Evolutionary conservation across 176 grass and related monocot genomes (phyloP), one percentile per base, ranked within the genome.

Genomic region (Carex parvula): DNA sequence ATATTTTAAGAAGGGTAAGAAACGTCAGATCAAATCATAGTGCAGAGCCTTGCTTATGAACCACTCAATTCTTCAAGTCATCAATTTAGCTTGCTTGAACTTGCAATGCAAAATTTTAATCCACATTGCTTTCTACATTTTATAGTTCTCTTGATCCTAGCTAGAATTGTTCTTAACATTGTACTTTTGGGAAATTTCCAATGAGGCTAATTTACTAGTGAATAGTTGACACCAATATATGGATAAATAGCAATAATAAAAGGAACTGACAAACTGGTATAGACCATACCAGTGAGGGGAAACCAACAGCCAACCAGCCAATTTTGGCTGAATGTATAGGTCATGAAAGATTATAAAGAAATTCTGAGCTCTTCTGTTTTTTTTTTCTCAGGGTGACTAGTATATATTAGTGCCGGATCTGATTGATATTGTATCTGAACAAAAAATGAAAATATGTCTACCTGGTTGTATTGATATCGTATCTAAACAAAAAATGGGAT

Each of bases 401-500:
- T 66, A 60, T 66, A 75, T 54, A 54, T 33, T 70, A 17, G 42
- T 69, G 64, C 4, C 16, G 21, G 53, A 77, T 76, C 60, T 21
- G 71, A 65, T 77, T n/a, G 0, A 73, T 79, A 60, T 21, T 52
- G 42, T 53, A 14, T 0, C 67, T 21, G 21, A 79, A 24, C 14
- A 54, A 53, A 74, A 53, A 24, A 26, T 75, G 71, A 18, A 6
- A 20, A 41, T 17, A 68, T 74, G 10, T 74, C 21, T 90, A 95
- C 96, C 54, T 92, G 88, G 77, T 92, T 93, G 83, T 98, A 98
- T 74, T 41, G 37, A 72, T 85, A 59, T 20, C 35, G 29, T 50
- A 12, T 0, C 66, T 29, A 30, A 79, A 24, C 6, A 56, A 55
- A 76, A 55, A 29, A 30, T 77, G 73, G 42, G 18, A 22, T 22